Percentiles rank a stretch among this genome's conserved stretches.
Evolutionary conservation across 139 green algal genomes (phyloP).

Genomic region (Chlamydomonas sp.): DNA sequence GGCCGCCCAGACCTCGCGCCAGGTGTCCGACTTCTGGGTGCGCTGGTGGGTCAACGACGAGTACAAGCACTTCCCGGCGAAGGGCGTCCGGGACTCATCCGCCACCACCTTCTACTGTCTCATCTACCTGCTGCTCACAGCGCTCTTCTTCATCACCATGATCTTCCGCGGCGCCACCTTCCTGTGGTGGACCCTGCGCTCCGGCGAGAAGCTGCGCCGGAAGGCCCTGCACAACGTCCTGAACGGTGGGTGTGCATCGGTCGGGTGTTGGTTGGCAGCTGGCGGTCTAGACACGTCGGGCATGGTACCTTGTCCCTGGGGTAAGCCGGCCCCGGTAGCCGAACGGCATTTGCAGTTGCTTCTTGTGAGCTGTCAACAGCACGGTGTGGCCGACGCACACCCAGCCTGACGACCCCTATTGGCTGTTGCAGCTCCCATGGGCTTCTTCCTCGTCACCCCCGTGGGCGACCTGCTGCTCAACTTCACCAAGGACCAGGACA

Average conservation of each 20-base stretch:
- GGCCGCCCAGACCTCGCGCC: slow-evolving; percentile 56
- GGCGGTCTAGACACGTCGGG: too few relatives aligned
- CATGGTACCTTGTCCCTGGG: too few relatives aligned
- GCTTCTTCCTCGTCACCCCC: slow-evolving; percentile 69
- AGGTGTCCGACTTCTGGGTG: slow-evolving; percentile 52
- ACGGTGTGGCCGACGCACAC: too few relatives aligned
- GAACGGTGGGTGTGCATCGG: not conserved
- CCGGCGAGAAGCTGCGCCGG: slow-evolving; percentile 44
- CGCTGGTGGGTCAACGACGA: slow-evolving; percentile 23
- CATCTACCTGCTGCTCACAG: slow-evolving; percentile 50
- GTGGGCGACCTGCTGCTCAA: slow-evolving; percentile 66
- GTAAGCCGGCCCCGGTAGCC: too few relatives aligned
- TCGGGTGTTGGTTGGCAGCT: too few relatives aligned
- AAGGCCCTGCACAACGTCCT: slow-evolving; percentile 6
- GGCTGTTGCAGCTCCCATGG: slow-evolving; percentile 47
- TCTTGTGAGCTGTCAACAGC: too few relatives aligned
- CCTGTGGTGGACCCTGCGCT: slow-evolving; percentile 42
- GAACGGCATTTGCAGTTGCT: too few relatives aligned
- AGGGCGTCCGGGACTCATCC: not conserved
- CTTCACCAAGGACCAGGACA: slow-evolving; percentile 72
- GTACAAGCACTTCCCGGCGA: not conserved
- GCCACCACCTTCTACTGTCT: slow-evolving; percentile 48
- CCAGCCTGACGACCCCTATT: not conserved
- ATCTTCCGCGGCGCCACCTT: slow-evolving; percentile 60
- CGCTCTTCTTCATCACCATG: slow-evolving; percentile 62